phyloP scores from a whole-genome alignment of 768 basidiomycete species.

The Amyloporia xantha region DNA sequence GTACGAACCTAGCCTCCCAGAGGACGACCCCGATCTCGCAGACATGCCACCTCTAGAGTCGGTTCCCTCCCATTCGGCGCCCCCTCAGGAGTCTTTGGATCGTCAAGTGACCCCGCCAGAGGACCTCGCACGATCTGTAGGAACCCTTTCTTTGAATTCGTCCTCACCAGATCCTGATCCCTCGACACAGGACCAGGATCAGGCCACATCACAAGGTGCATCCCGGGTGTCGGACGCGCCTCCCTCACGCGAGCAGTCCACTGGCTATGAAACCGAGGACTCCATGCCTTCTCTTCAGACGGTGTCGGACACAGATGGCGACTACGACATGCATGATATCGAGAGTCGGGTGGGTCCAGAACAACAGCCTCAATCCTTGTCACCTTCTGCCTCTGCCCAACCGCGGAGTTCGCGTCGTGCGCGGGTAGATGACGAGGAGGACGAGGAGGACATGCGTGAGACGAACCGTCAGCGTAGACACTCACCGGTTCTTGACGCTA shows the following conservation, averaged over 20 bases:
- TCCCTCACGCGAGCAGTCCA: background rate
- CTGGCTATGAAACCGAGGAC: constrained; percentile 35
- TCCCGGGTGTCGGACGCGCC: background rate
- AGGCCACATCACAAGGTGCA: background rate
- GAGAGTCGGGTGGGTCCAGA: too few relatives aligned
- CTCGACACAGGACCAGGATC: background rate
- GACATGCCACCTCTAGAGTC: constrained; percentile 2
- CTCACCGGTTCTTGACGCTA: constrained; percentile 21
- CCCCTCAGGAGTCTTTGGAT: background rate
- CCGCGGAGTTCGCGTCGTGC: constrained; percentile 32
- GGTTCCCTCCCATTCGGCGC: background rate
- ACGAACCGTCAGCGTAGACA: constrained; percentile 48
- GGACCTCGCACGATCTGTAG: constrained; percentile 1
- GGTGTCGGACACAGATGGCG: constrained; percentile 51
- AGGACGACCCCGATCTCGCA: constrained; percentile 1
- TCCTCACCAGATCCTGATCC: constrained; percentile 1
- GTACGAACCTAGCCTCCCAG: background rate
- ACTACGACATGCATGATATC: constrained; percentile 9
- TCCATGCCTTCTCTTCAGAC: constrained; percentile 67
- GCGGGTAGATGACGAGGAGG: constrained; percentile 56
- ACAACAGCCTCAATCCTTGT: background rate
- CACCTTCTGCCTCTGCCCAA: background rate
- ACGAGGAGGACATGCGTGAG: constrained; percentile 57
- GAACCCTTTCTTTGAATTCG: background rate
- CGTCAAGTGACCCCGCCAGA: background rate